A percentile compares a stretch with the other conserved stretches of the same genome.
These are phyloP conservation scores for Trichoderma citrinoviride DNA, from an alignment of 2,329 filamentous ascomycete genomes.

Conservation along the genomic window DNA sequence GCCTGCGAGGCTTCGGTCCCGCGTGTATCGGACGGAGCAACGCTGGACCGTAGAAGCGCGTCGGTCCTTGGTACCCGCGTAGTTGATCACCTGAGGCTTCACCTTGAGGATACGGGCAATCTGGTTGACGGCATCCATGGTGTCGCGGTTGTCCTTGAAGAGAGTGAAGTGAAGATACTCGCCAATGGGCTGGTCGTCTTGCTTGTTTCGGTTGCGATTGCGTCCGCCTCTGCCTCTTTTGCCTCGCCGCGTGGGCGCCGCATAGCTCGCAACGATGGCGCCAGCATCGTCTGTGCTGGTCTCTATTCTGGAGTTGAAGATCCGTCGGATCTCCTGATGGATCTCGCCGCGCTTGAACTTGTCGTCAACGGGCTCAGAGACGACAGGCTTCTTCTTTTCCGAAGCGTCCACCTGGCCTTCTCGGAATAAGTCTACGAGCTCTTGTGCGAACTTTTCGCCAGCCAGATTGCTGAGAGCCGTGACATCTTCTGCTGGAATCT, in stretches of 20 bases:
- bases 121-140: constrained; percentile 83
- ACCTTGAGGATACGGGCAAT: constrained; percentile 71
- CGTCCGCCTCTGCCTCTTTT: constrained; percentile 31
- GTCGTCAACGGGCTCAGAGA: constrained; percentile 45
- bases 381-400: constrained; percentile 35
- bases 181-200: constrained; percentile 38
- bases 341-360: constrained; percentile 46
- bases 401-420: constrained; percentile 33
- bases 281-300: constrained; percentile 61
- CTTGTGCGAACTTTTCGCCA: constrained; percentile 39
- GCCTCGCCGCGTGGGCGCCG: constrained; percentile 45
- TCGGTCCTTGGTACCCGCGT: constrained; percentile 86
- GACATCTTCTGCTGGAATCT: constrained; percentile 36
- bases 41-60: constrained; percentile 83
- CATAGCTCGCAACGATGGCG: constrained; percentile 65
- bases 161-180: constrained; percentile 87
- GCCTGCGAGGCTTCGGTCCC: constrained; percentile 58
- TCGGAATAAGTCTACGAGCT: constrained; percentile 44
- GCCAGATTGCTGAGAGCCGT: constrained; percentile 41
- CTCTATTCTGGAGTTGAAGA: constrained; percentile 76
- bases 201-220: constrained; percentile 26
- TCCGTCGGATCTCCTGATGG: constrained; percentile 67
- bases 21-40: constrained; percentile 60
- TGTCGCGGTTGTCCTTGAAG: constrained; percentile 97
- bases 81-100: constrained; percentile 69